These are phyloP conservation scores for Begonia loranthoides DNA, from an alignment of 306 rosid genomes.

Conservation along the genomic window DNA sequence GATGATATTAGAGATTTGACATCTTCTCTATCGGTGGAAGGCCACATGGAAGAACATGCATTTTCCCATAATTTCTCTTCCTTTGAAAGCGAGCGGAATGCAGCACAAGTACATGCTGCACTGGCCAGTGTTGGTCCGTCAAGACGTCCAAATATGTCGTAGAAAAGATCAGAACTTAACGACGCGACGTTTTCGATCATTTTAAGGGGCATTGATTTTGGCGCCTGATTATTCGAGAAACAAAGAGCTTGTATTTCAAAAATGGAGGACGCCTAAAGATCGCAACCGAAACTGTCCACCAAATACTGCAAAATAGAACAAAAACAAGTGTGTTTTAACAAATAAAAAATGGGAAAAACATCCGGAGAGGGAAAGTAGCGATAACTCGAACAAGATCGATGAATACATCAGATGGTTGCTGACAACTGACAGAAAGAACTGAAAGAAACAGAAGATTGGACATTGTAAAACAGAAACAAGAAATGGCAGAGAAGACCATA, in stretches of 20 bases:
- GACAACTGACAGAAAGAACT: too few relatives aligned
- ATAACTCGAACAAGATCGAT: too few relatives aligned
- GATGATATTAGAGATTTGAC: slow-evolving; percentile 58
- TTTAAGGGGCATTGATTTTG: slow-evolving; percentile 29
- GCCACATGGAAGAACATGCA: slow-evolving; percentile 78
- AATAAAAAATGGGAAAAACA: too few relatives aligned
- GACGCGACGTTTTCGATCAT: slow-evolving; percentile 41
- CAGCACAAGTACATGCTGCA: slow-evolving; percentile 73
- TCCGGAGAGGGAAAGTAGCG: too few relatives aligned
- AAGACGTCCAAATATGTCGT: slow-evolving; percentile 67
- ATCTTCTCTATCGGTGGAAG: slow-evolving; percentile 75
- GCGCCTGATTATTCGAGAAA: slow-evolving; percentile 21
- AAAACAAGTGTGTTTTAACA: too few relatives aligned
- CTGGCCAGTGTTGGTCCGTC: slow-evolving; percentile 75
- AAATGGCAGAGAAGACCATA: too few relatives aligned
- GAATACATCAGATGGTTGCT: too few relatives aligned
- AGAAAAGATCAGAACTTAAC: slow-evolving; percentile 65
- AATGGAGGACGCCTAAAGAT: too few relatives aligned
- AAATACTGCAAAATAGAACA: too few relatives aligned
- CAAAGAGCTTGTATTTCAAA: neutral
- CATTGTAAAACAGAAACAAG: too few relatives aligned
- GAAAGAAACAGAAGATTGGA: too few relatives aligned
- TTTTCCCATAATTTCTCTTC: slow-evolving; percentile 87
- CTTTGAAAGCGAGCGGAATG: slow-evolving; percentile 66
- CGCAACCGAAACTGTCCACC: too few relatives aligned